These are phyloP conservation scores for Draba incana DNA, from an alignment of 345 rosid species.

Conservation along the genomic window DNA sequence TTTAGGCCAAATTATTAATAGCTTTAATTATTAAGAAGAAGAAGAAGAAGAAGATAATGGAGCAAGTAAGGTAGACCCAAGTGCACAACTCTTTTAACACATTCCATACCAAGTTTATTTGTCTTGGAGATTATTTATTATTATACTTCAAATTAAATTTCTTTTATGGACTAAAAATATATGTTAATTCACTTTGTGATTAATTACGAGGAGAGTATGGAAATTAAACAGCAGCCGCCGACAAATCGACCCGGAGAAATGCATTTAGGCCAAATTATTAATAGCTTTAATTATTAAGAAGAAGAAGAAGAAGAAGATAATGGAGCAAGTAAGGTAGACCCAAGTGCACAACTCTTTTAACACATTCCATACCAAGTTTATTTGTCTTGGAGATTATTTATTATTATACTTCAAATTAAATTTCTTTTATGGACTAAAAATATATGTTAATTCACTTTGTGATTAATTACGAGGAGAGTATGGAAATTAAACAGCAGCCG, in stretches of 20 bases:
- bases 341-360: constrained; percentile 27
- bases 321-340: constrained; percentile 36
- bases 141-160: constrained; percentile 4
- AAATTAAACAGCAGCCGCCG: constrained; percentile 9
- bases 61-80: constrained; percentile 37
- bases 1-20: constrained; percentile 16
- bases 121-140: not conserved
- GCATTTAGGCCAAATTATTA: constrained; percentile 20
- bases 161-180: not conserved
- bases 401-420: constrained; percentile 6
- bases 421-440: not conserved
- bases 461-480: not conserved
- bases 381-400: not conserved
- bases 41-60: constrained; percentile 31
- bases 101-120: constrained; percentile 37
- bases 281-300: no score
- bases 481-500: not conserved
- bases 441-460: not conserved
- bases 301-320: constrained; percentile 17
- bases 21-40: no score
- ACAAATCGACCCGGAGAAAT: constrained; percentile 29
- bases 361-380: constrained; percentile 38
- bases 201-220: not conserved
- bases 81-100: constrained; percentile 22
- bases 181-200: not conserved